Evolutionary conservation across 2,329 filamentous ascomycete genomes (phyloP).

Genomic region (Claviceps paspali): DNA sequence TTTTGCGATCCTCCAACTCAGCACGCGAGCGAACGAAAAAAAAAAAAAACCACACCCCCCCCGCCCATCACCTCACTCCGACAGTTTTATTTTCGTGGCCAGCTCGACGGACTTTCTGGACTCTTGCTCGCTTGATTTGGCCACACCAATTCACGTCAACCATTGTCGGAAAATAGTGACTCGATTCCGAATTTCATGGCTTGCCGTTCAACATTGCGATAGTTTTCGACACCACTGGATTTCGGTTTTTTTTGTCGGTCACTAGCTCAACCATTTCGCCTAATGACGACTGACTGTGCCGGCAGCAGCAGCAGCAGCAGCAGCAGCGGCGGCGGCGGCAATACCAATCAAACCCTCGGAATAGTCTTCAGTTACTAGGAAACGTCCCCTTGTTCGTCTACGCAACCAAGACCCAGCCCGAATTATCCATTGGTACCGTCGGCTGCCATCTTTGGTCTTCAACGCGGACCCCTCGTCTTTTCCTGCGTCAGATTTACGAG

Average conservation of each 20-base stretch:
- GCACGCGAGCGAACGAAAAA: neutral
- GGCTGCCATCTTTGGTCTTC: too few species aligned
- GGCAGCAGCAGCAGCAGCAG: too few species aligned
- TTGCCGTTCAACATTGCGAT: neutral
- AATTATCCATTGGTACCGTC: too few species aligned
- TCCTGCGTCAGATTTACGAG: neutral
- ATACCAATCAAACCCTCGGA: neutral
- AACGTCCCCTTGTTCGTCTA: too few species aligned
- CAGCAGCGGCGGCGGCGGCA: too few species aligned
- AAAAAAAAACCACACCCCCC: neutral
- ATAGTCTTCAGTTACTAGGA: neutral
- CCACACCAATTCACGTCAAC: neutral
- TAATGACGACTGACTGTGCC: conserved; percentile 1
- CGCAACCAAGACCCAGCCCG: too few species aligned
- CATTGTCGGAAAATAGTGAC: neutral
- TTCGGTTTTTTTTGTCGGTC: neutral
- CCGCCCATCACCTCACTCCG: too few species aligned
- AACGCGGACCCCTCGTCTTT: neutral
- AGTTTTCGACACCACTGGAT: neutral
- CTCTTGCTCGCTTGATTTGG: neutral
- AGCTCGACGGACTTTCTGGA: neutral
- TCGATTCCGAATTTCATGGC: neutral
- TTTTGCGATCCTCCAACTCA: neutral
- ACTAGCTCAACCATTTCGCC: neutral
- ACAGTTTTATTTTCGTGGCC: conserved; percentile 1